Evolutionary conservation across 768 basidiomycete species (phyloP).

Genomic region (Calvatia gigantea): DNA sequence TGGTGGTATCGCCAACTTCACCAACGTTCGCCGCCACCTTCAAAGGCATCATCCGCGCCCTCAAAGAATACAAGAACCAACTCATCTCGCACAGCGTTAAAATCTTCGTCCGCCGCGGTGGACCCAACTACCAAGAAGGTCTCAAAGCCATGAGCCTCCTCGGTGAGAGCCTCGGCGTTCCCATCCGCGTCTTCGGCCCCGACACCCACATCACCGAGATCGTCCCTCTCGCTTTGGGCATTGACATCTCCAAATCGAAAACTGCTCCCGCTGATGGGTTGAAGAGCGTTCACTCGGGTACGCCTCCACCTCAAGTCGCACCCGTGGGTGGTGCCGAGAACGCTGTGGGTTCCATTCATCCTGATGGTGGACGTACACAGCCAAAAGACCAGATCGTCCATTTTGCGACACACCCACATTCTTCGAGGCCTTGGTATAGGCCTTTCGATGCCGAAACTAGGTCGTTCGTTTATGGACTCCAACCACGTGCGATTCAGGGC

Average conservation of each 20-base stretch:
- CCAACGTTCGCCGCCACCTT: slow-evolving; percentile 98
- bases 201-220: slow-evolving; percentile 99
- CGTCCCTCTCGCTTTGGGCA: slow-evolving; percentile 95
- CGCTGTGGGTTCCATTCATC: slow-evolving; percentile 67
- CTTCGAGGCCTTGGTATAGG: slow-evolving; percentile 71
- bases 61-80: slow-evolving; percentile 87
- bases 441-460: slow-evolving; percentile 95
- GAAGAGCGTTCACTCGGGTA: slow-evolving; percentile 33
- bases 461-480: slow-evolving; percentile 96
- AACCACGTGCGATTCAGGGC: slow-evolving; percentile 97
- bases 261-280: slow-evolving; percentile 27
- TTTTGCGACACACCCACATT: slow-evolving; percentile 58
- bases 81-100: slow-evolving; percentile 83
- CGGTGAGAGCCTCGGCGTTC: slow-evolving; percentile 94
- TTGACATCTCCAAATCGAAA: slow-evolving; percentile 50
- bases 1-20: slow-evolving; percentile 99
- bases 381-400: slow-evolving; percentile 86
- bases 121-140: slow-evolving; percentile 97
- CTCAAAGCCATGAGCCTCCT: slow-evolving; percentile 98
- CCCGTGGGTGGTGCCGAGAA: slow-evolving; percentile 37
- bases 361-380: slow-evolving; percentile 79
- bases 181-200: slow-evolving; percentile 95
- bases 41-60: slow-evolving; percentile 98
- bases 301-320: slow-evolving; percentile 35
- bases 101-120: slow-evolving; percentile 97